These are phyloP conservation scores for Aspergillus sp. DNA, from an alignment of 2,329 filamentous ascomycete genomes.

Conservation along the genomic window DNA sequence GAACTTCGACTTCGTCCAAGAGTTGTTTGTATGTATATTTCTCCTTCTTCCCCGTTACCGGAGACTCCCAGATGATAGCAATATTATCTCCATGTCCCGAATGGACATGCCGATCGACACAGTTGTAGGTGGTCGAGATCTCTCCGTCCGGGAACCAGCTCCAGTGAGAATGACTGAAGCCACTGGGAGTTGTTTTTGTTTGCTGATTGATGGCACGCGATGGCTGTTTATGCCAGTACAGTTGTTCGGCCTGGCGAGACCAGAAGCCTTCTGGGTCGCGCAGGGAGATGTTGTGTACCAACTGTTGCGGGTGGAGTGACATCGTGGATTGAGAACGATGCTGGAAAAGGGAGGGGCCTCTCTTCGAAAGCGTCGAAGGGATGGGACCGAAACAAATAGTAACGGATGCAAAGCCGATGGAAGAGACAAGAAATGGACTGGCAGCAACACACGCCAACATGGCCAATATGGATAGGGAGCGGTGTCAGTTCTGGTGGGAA, in stretches of 20 bases:
- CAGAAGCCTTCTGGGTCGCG: slow-evolving; percentile 73
- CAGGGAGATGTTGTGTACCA: slow-evolving; percentile 61
- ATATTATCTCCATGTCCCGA: slow-evolving; percentile 71
- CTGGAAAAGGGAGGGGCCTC: not conserved
- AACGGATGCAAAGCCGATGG: not conserved
- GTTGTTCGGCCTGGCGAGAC: slow-evolving; percentile 69
- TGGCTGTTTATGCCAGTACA: slow-evolving; percentile 81
- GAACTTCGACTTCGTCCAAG: slow-evolving; percentile 74
- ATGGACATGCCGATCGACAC: slow-evolving; percentile 83
- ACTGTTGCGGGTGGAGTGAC: slow-evolving; percentile 48
- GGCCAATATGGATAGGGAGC: not conserved
- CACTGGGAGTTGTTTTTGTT: slow-evolving; percentile 63
- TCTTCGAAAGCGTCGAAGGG: not conserved
- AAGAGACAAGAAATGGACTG: not conserved
- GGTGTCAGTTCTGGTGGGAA: not conserved
- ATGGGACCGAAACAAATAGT: not conserved
- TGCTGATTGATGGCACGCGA: slow-evolving; percentile 60
- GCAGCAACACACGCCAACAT: not conserved
- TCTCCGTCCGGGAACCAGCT: slow-evolving; percentile 87
- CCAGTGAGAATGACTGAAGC: slow-evolving; percentile 73
- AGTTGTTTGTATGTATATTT: slow-evolving; percentile 74
- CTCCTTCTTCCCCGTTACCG: slow-evolving; percentile 73
- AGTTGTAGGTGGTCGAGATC: slow-evolving; percentile 91
- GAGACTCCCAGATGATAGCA: slow-evolving; percentile 86
- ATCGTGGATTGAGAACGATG: slow-evolving; percentile 16